phyloP scores from a whole-genome alignment of 768 basidiomycete genomes.

The Suillus variegatus region DNA sequence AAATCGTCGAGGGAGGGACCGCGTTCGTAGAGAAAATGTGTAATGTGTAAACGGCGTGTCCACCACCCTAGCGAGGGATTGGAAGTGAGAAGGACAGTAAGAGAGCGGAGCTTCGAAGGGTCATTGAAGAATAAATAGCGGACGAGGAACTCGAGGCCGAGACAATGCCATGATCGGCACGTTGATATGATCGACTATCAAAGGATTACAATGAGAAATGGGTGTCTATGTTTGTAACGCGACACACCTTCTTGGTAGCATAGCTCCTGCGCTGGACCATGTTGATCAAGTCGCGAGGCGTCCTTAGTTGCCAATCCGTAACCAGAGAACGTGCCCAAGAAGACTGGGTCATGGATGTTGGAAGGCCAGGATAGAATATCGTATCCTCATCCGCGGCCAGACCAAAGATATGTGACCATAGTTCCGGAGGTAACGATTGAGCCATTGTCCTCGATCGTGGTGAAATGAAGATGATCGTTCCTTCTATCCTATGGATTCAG shows the following conservation, averaged over 20 bases:
- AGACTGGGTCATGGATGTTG: slow-evolving; percentile 61
- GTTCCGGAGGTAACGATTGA: slow-evolving; percentile 60
- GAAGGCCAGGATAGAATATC: slow-evolving; percentile 62
- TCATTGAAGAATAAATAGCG: slow-evolving; percentile 68
- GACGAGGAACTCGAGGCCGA: slow-evolving; percentile 69
- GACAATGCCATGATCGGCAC: slow-evolving; percentile 60
- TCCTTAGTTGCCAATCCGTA: slow-evolving; percentile 54
- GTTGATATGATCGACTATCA: slow-evolving; percentile 66
- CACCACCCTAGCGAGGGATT: slow-evolving; percentile 65
- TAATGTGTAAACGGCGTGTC: slow-evolving; percentile 71
- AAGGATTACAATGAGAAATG: not conserved
- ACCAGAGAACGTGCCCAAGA: slow-evolving; percentile 60
- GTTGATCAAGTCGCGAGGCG: slow-evolving; percentile 60
- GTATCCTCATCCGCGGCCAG: slow-evolving; percentile 70
- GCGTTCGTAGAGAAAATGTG: slow-evolving; percentile 46
- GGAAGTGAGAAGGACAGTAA: slow-evolving; percentile 54
- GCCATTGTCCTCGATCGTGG: slow-evolving; percentile 19
- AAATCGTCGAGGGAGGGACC: slow-evolving; percentile 48
- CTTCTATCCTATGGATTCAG: not conserved
- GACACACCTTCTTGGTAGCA: slow-evolving; percentile 65
- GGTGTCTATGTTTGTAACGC: not conserved
- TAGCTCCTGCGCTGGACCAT: slow-evolving; percentile 62
- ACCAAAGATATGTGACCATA: slow-evolving; percentile 71
- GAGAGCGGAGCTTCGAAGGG: slow-evolving; percentile 51
- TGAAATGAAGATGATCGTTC: not conserved